Percentiles rank a stretch among this genome's conserved stretches.
Evolutionary conservation across 208 protist species (phyloP).

Genomic region (Trypanosoma scelopori): DNA sequence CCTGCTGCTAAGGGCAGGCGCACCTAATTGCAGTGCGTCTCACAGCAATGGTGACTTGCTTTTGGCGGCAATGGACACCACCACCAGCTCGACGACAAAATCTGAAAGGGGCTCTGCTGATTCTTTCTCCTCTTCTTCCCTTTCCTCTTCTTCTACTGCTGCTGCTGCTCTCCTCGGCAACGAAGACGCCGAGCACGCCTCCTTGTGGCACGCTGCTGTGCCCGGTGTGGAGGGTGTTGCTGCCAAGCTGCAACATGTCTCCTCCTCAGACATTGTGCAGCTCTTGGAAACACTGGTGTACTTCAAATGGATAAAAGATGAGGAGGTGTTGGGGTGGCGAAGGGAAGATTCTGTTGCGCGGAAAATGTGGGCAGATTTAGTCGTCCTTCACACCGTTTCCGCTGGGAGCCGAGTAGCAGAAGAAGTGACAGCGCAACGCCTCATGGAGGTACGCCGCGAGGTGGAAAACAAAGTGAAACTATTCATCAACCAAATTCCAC

Average conservation of each 20-base stretch:
- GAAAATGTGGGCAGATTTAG: conserved; percentile 6
- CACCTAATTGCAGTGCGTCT: neutral
- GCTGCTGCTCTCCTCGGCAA: no score
- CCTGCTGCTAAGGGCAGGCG: neutral
- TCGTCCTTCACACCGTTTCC: neutral
- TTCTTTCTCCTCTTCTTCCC: no score
- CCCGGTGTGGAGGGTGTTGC: conserved; percentile 6
- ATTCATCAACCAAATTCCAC: conserved; percentile 18
- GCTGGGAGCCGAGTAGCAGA: neutral
- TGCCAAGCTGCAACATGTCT: conserved; percentile 1
- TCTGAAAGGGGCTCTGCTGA: no score
- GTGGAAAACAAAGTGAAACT: neutral
- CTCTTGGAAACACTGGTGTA: conserved; percentile 34
- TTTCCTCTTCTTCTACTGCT: no score
- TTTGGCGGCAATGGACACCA: conserved; percentile 10
- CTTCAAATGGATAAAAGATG: conserved; percentile 55
- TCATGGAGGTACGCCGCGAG: neutral
- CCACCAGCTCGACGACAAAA: neutral
- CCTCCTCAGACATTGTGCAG: conserved; percentile 25
- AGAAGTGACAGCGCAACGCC: neutral
- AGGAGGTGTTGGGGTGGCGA: conserved; percentile 9
- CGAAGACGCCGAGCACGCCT: neutral
- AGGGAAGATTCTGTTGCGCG: neutral
- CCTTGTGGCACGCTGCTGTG: neutral
- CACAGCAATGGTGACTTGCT: conserved; percentile 13